Evolutionary conservation across 805 yeast species (phyloP).

Genomic region (Candida boidinii): DNA sequence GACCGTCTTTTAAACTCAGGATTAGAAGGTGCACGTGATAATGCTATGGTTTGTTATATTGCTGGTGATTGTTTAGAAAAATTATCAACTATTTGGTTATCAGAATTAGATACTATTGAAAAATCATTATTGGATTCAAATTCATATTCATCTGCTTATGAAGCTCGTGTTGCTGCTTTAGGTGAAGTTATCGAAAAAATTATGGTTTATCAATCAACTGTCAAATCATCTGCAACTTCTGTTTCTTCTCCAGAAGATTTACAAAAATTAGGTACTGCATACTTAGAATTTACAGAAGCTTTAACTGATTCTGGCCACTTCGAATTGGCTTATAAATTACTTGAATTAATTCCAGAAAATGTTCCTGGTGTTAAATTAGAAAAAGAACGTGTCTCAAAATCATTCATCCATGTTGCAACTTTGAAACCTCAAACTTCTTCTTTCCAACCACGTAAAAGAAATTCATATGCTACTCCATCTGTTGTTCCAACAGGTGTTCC

Average conservation of each 20-base stretch:
- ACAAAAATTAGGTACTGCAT: slow-evolving; percentile 45
- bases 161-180: slow-evolving; percentile 77
- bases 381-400: slow-evolving; percentile 70
- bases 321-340: slow-evolving; percentile 66
- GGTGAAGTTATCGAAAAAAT: slow-evolving; percentile 79
- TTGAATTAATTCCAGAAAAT: slow-evolving; percentile 64
- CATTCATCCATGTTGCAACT: slow-evolving; percentile 28
- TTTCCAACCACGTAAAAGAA: slow-evolving; percentile 11
- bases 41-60: slow-evolving; percentile 70
- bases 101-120: slow-evolving; percentile 48
- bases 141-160: slow-evolving; percentile 52
- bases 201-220: slow-evolving; percentile 56
- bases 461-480: slow-evolving; percentile 1
- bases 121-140: slow-evolving; percentile 35
- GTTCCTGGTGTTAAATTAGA: slow-evolving; percentile 64
- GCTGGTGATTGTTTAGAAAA: slow-evolving; percentile 78
- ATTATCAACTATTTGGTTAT: slow-evolving; percentile 75
- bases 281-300: slow-evolving; percentile 74
- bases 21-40: slow-evolving; percentile 40
- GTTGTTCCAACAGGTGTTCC: slow-evolving; percentile 5
- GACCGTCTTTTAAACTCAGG: slow-evolving; percentile 54
- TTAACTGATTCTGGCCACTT: slow-evolving; percentile 79
- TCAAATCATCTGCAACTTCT: slow-evolving; percentile 25
- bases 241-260: slow-evolving; percentile 34
- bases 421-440: slow-evolving; percentile 13